Evolutionary conservation across 139 green algal genomes (phyloP).

Genomic region (Asterochloris erici): DNA sequence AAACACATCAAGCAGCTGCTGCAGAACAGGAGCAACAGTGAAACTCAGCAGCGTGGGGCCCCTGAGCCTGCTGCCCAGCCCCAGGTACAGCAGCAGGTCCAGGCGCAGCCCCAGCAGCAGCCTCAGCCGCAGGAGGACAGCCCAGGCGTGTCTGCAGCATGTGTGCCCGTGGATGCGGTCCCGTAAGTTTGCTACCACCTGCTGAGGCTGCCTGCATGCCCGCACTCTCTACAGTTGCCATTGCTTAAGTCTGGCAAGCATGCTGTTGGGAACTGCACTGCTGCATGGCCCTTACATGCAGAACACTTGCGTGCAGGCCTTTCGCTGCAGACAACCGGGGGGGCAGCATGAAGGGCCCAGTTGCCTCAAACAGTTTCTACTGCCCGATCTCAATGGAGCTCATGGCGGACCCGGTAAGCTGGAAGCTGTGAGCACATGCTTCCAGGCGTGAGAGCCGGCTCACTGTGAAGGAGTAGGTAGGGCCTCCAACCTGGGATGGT

Average conservation of each 20-base stretch:
- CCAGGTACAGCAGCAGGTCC: background rate
- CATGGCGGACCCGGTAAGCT: constrained; percentile 74
- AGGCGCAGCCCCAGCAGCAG: background rate
- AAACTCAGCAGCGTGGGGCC: background rate
- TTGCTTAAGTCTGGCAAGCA: background rate
- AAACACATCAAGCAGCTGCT: constrained; percentile 11
- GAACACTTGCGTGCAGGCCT: background rate
- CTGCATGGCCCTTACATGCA: background rate
- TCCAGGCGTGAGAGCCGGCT: too few species aligned
- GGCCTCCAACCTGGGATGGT: too few species aligned
- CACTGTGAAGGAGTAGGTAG: too few species aligned
- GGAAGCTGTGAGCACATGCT: too few species aligned
- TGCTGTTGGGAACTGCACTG: too few species aligned
- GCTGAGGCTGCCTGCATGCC: background rate
- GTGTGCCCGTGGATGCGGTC: background rate
- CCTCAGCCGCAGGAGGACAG: background rate
- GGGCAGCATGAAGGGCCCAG: constrained; percentile 5
- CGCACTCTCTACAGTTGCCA: too few species aligned
- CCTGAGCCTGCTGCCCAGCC: background rate
- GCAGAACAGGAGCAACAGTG: constrained; percentile 11
- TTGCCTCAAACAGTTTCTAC: constrained; percentile 59
- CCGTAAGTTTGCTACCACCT: background rate
- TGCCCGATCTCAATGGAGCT: constrained; percentile 91
- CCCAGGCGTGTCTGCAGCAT: background rate
- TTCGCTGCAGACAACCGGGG: background rate